phyloP scores from a whole-genome alignment of 495 filamentous ascomycete genomes.

The Penicillium roqueforti region DNA sequence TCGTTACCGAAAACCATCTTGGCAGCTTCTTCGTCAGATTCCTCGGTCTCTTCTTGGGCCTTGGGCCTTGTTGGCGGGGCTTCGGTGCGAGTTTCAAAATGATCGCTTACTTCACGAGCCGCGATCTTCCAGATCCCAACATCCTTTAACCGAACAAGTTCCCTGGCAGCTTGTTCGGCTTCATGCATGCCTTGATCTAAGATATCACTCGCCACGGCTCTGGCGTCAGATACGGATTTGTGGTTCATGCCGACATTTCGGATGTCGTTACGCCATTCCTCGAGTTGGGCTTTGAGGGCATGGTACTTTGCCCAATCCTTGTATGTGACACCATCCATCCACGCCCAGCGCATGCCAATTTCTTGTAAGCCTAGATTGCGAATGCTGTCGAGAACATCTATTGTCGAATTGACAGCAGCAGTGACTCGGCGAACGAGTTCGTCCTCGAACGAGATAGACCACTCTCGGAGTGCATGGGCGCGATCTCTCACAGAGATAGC shows the following conservation, averaged over 20 bases:
- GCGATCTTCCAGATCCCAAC: constrained; percentile 82
- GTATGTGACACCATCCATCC: constrained; percentile 92
- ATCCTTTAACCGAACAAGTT: constrained; percentile 78
- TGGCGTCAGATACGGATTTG: constrained; percentile 64
- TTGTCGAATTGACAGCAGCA: constrained; percentile 72
- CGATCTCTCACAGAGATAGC: constrained; percentile 74
- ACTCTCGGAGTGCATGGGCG: constrained; percentile 74
- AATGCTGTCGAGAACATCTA: constrained; percentile 77
- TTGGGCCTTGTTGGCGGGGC: constrained; percentile 44
- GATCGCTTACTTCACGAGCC: constrained; percentile 67
- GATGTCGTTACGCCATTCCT: constrained; percentile 81
- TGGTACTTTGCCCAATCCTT: constrained; percentile 95
- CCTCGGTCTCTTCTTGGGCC: constrained; percentile 37
- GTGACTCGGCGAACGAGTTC: constrained; percentile 65
- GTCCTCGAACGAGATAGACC: constrained; percentile 69
- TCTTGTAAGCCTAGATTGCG: constrained; percentile 88
- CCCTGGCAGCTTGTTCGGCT: constrained; percentile 76
- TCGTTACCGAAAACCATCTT: constrained; percentile 1
- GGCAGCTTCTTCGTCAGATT: constrained; percentile 26
- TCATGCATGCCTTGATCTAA: constrained; percentile 73
- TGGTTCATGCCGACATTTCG: constrained; percentile 67
- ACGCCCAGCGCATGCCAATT: constrained; percentile 96
- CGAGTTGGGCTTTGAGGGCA: constrained; percentile 73
- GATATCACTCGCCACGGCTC: constrained; percentile 61
- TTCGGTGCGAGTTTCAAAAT: constrained; percentile 61